Evolutionary conservation across 352 stramenopile species (phyloP), one percentile per base, ranked within the genome.

Genomic region (Plasmopara viticola): DNA sequence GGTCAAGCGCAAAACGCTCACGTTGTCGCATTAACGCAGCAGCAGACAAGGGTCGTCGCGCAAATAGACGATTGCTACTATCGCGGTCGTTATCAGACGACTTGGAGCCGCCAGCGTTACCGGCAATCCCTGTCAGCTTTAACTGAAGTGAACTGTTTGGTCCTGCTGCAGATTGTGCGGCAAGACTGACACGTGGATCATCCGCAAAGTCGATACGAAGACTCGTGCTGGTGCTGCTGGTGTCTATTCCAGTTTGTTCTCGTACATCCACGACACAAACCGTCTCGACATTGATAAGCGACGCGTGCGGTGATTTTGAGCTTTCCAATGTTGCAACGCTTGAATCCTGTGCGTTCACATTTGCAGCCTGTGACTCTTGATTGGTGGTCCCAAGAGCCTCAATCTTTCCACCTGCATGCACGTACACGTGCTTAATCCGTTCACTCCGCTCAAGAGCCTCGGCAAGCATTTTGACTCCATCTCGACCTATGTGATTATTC

Each of bases 341-440:
- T 43, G 64, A 73, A 15, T 61, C 74, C 43, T 86, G 76, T 6
- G 69, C 70, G 44, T 82, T 85, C 12, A 61, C 41, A 31, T 68
- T 66, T 3, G 66, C 64, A n/a, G 61, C 34, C n/a, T 65, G 56
- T 9, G 59, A 33, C 35, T 75, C 42, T 34, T 54, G 38, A 15
- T 56, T 68, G 9, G 73, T 87, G 8, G 86, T 90, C 2, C 91
- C 92, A 2, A 98, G 68, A 2, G 92, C 92, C 67, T 98, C 94
- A 39, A 98, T 97, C 71, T 97, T 97, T 10, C 90, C 92, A 14
- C 88, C 91, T 2, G 90, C 89, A 52, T 98, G 95, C 6, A 98
- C 93, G 63, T 98, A 97, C 40, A 98, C 94, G 66, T 98, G 95
- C 40, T 94, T 88, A 29, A 97, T 87, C 39, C 88, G 78, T 51